These are phyloP conservation scores for Starmerella khaoyaiensis DNA, from an alignment of 805 yeast species.

Conservation along the genomic window DNA sequence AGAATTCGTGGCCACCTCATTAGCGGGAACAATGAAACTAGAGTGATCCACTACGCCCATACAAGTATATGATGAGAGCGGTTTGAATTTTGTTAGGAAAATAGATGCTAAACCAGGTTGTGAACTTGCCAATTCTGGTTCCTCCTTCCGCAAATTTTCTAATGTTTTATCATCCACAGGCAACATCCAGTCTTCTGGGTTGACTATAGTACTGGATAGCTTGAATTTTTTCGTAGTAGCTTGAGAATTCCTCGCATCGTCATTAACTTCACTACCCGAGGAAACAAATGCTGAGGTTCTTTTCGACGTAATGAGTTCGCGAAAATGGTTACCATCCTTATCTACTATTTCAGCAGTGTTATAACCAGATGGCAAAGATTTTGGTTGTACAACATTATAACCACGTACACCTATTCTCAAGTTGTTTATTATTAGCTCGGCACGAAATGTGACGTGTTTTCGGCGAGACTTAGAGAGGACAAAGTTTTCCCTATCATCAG, in stretches of 20 bases:
- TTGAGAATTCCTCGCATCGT: slow-evolving; percentile 3
- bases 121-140: neutral
- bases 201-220: neutral
- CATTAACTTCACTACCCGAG: slow-evolving; percentile 9
- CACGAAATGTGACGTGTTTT: slow-evolving; percentile 10
- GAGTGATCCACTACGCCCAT: slow-evolving; percentile 44
- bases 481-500: slow-evolving; percentile 1
- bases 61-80: slow-evolving; percentile 8
- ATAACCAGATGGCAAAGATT: slow-evolving; percentile 3
- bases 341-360: slow-evolving; percentile 32
- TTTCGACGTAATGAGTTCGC: slow-evolving; percentile 33
- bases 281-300: slow-evolving; percentile 4
- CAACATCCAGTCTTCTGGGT: slow-evolving; percentile 7
- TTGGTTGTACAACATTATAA: slow-evolving; percentile 31
- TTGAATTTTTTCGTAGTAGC: slow-evolving; percentile 2
- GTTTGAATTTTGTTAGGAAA: slow-evolving; percentile 33
- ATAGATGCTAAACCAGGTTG: neutral
- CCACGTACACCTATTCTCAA: slow-evolving; percentile 60
- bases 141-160: slow-evolving; percentile 24
- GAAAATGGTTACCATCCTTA: slow-evolving; percentile 41
- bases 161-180: slow-evolving; percentile 8
- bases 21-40: slow-evolving; percentile 55
- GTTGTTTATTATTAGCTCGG: slow-evolving; percentile 5
- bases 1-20: slow-evolving; percentile 48
- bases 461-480: slow-evolving; percentile 11